A percentile compares a stretch with the other conserved stretches of the same genome.
Evolutionary conservation across 306 rosid genomes (phyloP).

Genomic region (Pachyrhizus erosus): DNA sequence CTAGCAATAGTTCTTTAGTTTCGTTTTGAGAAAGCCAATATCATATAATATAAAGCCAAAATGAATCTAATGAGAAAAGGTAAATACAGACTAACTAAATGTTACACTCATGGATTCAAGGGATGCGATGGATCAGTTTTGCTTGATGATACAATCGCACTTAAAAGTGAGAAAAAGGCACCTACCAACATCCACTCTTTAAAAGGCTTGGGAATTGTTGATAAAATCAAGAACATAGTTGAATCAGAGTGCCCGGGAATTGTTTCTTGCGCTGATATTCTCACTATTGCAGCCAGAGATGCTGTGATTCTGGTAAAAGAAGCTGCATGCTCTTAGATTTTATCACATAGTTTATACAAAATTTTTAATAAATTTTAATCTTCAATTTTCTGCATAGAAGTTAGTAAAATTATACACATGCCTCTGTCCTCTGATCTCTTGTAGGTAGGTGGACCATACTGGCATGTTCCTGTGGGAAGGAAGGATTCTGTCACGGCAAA

Average conservation of each 20-base stretch:
- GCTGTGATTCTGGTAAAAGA: slow-evolving; percentile 82
- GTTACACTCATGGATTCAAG: slow-evolving; percentile 49
- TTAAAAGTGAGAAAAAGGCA: slow-evolving; percentile 87
- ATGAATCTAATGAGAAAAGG: neutral
- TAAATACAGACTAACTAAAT: neutral
- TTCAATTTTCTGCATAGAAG: neutral
- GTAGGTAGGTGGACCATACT: slow-evolving; percentile 96
- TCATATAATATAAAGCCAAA: neutral
- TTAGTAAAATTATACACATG: slow-evolving; percentile 17
- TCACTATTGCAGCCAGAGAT: slow-evolving; percentile 97
- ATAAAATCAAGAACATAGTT: slow-evolving; percentile 75
- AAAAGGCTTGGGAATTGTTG: slow-evolving; percentile 69
- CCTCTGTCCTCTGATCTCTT: neutral
- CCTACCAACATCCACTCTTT: slow-evolving; percentile 65
- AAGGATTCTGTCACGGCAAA: slow-evolving; percentile 81
- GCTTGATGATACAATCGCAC: slow-evolving; percentile 82
- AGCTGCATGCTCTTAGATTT: neutral
- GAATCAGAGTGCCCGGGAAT: slow-evolving; percentile 93
- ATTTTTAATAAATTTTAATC: neutral
- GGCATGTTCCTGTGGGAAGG: slow-evolving; percentile 98
- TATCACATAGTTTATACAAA: neutral
- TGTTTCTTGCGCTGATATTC: slow-evolving; percentile 95
- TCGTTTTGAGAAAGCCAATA: neutral
- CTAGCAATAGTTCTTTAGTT: neutral
- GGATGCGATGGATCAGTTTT: slow-evolving; percentile 94